Base-by-base conservation (phyloP, 306 rosid genomes). In the Cucurbita maxima region DNA sequence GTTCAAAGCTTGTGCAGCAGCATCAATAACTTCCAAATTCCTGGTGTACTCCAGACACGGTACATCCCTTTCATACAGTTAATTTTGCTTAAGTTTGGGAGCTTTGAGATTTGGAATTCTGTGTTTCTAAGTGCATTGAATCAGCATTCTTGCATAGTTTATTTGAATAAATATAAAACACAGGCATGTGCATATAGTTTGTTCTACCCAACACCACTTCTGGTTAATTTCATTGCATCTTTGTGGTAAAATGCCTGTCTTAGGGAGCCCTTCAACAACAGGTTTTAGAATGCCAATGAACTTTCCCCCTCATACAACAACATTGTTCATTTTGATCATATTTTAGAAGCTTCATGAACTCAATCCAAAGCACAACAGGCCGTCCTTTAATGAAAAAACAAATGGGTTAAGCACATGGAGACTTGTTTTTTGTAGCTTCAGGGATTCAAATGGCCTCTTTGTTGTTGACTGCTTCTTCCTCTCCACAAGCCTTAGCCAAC, bases 121-220 rank as follows among this genome's bases (percentile, higher is more conserved):
- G 58, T 25, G 8, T 69, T 69, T 69, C 22, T 44, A 48, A 69
- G 73, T 67, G 73, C 73, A 45, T 63, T 69, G 73, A 69, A 69
- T 69, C 43, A 69, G 57, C 43, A 22, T 69, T 48, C 73, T 69
- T 44, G 20, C 72, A 67, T 45, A 40, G 56, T 20, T 64, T 63
- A 44, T 44, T 53, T 30, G 34, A 30, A 30, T 30, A 44, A 66
- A 19, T 45, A 67, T 25, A 44, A 45, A 44, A 19, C 53, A 18
- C 19, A 25, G 18, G 73, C 73, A 69, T 69, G 73, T 69, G 73
- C 73, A 69, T 69, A 12, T 15, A 69, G 25, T 67, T 67, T 69
- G 58, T 30, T 69, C 9, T 47, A 68, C 48, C 56, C 56, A 68
- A 68, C 20, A 47, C 47, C 20, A 14, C 20, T 48, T 51, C 14